phyloP scores from a whole-genome alignment of 2,329 filamentous ascomycete species.

The Pseudocercospora pini-densiflorae region DNA sequence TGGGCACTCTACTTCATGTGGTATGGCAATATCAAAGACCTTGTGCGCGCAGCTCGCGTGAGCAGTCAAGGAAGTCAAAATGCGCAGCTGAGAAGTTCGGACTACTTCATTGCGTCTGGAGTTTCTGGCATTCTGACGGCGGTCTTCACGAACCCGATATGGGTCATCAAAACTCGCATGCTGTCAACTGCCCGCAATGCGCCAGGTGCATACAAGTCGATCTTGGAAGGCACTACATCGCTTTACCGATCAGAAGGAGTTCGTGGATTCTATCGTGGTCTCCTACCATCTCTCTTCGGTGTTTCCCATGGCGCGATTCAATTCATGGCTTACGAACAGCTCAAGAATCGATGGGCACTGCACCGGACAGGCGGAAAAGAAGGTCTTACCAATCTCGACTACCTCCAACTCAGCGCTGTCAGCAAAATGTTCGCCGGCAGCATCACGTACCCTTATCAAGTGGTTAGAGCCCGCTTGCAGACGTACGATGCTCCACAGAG shows the following conservation, averaged over 20 bases:
- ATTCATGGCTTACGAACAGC: slow-evolving; percentile 89
- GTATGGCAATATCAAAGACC: slow-evolving; percentile 64
- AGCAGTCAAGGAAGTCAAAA: slow-evolving; percentile 43
- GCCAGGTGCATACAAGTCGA: slow-evolving; percentile 79
- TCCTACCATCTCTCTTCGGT: slow-evolving; percentile 80
- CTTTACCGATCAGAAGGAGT: slow-evolving; percentile 74
- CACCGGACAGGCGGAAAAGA: slow-evolving; percentile 40
- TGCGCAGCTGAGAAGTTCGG: slow-evolving; percentile 54
- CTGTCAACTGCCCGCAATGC: slow-evolving; percentile 77
- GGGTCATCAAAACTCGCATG: slow-evolving; percentile 99
- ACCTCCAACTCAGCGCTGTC: slow-evolving; percentile 75
- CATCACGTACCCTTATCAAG: slow-evolving; percentile 93
- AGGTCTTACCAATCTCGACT: slow-evolving; percentile 72
- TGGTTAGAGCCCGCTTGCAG: slow-evolving; percentile 85
- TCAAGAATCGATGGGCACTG: slow-evolving; percentile 65
- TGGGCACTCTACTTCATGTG: slow-evolving; percentile 93
- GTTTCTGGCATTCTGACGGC: slow-evolving; percentile 74
- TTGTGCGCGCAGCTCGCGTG: slow-evolving; percentile 45
- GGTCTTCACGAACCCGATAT: slow-evolving; percentile 88
- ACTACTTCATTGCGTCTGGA: slow-evolving; percentile 82
- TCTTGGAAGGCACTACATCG: slow-evolving; percentile 70
- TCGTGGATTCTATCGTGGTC: slow-evolving; percentile 83
- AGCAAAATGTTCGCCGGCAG: slow-evolving; percentile 90
- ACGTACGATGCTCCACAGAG: slow-evolving; percentile 78
- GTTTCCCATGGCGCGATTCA: slow-evolving; percentile 93